Percentiles rank a stretch among this genome's conserved stretches.
These are phyloP conservation scores for Hordeum pubiflorum DNA, from an alignment of 202 grass and related monocot genomes.

Conservation along the genomic window DNA sequence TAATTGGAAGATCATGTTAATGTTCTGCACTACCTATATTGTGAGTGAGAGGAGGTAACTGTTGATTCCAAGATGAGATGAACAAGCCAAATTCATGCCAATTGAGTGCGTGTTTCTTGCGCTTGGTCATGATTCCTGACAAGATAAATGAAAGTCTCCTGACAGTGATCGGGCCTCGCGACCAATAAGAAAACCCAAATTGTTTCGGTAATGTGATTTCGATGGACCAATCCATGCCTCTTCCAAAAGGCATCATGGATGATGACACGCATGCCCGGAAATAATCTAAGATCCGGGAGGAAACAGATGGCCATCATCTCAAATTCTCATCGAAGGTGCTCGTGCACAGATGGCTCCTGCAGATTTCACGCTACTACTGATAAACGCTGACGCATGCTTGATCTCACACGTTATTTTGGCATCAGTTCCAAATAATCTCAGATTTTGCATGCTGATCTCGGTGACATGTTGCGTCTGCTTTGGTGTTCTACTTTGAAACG, in stretches of 20 bases:
- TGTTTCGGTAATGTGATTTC: conserved; percentile 3
- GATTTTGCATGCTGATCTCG: not conserved
- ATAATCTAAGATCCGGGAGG: not conserved
- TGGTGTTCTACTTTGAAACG: conserved; percentile 6
- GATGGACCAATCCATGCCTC: conserved; percentile 7
- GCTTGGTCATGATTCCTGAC: not conserved
- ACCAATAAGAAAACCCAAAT: not conserved
- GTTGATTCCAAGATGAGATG: not conserved
- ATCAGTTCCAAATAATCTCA: not conserved
- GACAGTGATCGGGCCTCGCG: not conserved
- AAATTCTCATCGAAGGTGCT: not conserved
- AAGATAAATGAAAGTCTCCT: not conserved
- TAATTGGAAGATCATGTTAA: not conserved
- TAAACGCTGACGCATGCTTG: not conserved
- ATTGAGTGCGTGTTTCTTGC: not conserved
- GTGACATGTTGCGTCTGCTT: not conserved
- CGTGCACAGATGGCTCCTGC: not conserved
- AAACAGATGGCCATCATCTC: conserved; percentile 3
- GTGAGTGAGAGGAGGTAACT: not conserved
- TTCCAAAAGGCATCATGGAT: not conserved
- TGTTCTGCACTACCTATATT: no score
- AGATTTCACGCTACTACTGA: not conserved
- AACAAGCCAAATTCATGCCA: not conserved
- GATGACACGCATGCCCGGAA: not conserved
- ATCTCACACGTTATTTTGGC: not conserved